Conservation (phyloP, 225 moss, liverwort and hornwort species). For the Pleurozium schreberi region DNA sequence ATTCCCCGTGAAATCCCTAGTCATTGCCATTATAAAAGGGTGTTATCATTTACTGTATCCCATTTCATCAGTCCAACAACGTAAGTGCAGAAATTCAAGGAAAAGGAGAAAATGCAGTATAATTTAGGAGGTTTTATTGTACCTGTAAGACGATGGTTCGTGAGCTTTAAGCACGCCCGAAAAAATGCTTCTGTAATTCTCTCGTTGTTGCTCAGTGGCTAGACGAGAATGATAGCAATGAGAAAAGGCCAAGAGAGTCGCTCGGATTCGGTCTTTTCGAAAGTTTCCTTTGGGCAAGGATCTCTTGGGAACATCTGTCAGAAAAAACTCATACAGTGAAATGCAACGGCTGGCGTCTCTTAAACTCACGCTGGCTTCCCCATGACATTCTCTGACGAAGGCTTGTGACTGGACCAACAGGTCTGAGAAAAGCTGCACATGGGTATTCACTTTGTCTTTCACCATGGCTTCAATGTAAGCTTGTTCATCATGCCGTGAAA, state of each 20-base stretch:
- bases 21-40: background rate
- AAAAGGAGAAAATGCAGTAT: background rate
- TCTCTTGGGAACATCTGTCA: slow-evolving; percentile 19
- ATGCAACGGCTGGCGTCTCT: slow-evolving; percentile 49
- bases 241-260: slow-evolving; percentile 41
- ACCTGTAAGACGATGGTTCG: slow-evolving; percentile 9
- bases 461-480: slow-evolving; percentile 44
- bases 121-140: background rate
- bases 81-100: background rate
- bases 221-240: slow-evolving; percentile 54
- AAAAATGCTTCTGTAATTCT: slow-evolving; percentile 26
- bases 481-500: slow-evolving; percentile 38
- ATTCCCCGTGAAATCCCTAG: slow-evolving; percentile 24
- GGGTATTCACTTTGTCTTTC: background rate
- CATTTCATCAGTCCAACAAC: background rate
- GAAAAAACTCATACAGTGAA: slow-evolving; percentile 28
- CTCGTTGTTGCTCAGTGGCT: slow-evolving; percentile 26
- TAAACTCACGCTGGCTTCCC: slow-evolving; percentile 51
- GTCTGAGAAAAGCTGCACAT: slow-evolving; percentile 20
- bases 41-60: background rate
- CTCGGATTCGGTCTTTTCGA: slow-evolving; percentile 6
- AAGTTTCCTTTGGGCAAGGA: background rate
- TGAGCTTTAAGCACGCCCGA: slow-evolving; percentile 11
- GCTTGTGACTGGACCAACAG: slow-evolving; percentile 45
- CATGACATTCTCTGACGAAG: slow-evolving; percentile 31